A percentile compares a stretch with the other conserved stretches of the same genome.
phyloP scores from a whole-genome alignment of 495 filamentous ascomycete species.

The Cercophora newfieldiana region DNA sequence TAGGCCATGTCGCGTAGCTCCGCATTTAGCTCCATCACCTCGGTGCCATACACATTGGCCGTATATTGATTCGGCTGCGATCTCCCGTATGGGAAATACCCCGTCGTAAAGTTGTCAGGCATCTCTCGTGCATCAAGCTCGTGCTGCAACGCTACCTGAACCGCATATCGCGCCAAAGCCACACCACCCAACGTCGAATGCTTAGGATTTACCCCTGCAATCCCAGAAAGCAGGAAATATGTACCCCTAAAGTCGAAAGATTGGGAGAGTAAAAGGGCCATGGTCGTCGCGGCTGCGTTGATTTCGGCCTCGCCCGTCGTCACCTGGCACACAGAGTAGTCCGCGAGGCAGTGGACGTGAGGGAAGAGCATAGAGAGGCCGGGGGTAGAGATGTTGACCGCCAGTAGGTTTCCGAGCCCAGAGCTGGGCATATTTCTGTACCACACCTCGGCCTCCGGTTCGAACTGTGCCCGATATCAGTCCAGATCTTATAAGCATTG shows the following conservation, averaged over 20 bases:
- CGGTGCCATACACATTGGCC: constrained; percentile 66
- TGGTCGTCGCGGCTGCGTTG: constrained; percentile 68
- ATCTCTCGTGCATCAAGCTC: constrained; percentile 74
- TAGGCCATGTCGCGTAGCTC: constrained; percentile 59
- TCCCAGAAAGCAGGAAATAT: constrained; percentile 72
- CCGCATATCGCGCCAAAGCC: constrained; percentile 65
- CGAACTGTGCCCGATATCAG: no score
- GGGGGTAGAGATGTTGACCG: constrained; percentile 64
- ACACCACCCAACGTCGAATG: constrained; percentile 61
- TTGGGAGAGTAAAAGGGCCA: constrained; percentile 56
- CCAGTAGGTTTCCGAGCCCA: constrained; percentile 52
- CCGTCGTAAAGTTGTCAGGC: constrained; percentile 61
- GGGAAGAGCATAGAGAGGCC: constrained; percentile 67
- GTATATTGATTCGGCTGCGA: constrained; percentile 60
- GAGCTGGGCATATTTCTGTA: constrained; percentile 54
- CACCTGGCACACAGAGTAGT: constrained; percentile 62
- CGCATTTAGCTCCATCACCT: constrained; percentile 73
- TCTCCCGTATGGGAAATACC: constrained; percentile 65
- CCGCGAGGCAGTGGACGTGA: constrained; percentile 60
- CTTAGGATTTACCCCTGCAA: constrained; percentile 71
- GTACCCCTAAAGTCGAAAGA: constrained; percentile 66
- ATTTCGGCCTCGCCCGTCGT: constrained; percentile 63
- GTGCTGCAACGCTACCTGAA: constrained; percentile 74
- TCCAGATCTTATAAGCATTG: no score
- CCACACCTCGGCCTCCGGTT: constrained; percentile 67